Evolutionary conservation across 768 basidiomycete species (phyloP), one percentile per base, ranked within the genome.

Genomic region (Russula sp.): DNA sequence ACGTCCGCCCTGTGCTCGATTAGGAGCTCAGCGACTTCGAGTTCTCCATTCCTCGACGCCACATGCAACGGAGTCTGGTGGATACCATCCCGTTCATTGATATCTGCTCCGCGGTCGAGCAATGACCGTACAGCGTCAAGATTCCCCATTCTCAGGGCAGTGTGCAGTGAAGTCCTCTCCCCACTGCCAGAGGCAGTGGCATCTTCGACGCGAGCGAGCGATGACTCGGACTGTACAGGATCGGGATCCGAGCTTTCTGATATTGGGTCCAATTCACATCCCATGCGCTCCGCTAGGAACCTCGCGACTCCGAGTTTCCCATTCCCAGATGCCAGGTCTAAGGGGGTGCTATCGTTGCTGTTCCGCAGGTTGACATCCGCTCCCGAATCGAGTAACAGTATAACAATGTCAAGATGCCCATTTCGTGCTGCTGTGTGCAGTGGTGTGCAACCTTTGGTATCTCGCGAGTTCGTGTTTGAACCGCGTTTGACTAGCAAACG

Each of bases 351-450:
- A 1, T 5, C 6, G n/a, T 34, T 54, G 14, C 2, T 14, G 10
- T 40, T 63, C 9, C 20, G 42, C 7, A 39, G 2, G 31, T 58
- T n/a, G 31, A 54, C 45, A 10, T 61, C 57, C 16, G 31, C 11
- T 6, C 48, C 54, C n/a, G 10, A 9, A 4, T 39, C 31, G 18
- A 64, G 50, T 3, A 64, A n/a, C 6, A 49, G 54, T 20, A 55
- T 18, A 1, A 11, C 63, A 16, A 64, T 20, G 6, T 55, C 37
- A 14, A 51, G 27, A 40, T 54, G 52, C 8, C 63, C 63, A 4
- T 11, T 49, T 16, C n/a, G 22, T 14, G 63, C 39, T 10, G 63
- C 59, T 1, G 58, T 11, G 32, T 64, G 58, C 27, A 64, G 51
- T 8, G 60, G 32, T 6, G 53, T 55, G 16, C 39, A 45, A 5